A percentile compares a stretch with the other conserved stretches of the same genome.
These are phyloP conservation scores for Suhomyces terraborum DNA, from an alignment of 1,139 yeast genomes.

Conservation along the genomic window DNA sequence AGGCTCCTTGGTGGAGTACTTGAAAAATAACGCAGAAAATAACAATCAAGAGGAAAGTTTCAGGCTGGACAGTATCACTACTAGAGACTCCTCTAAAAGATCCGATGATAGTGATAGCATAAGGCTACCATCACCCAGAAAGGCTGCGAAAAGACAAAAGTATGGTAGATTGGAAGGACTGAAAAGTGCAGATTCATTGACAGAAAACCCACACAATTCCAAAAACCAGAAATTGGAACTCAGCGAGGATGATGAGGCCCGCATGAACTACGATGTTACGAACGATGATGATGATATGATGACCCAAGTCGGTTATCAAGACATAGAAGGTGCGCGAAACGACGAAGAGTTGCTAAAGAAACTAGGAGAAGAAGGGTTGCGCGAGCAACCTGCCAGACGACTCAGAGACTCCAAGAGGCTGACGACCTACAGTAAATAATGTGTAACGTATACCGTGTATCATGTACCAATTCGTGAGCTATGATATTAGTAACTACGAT, in stretches of 20 bases:
- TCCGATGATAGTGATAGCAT: constrained; percentile 13
- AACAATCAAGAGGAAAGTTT: neutral
- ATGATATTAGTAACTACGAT: too few relatives aligned
- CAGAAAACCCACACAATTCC: constrained; percentile 6
- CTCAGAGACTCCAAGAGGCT: constrained; percentile 7
- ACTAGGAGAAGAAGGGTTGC: constrained; percentile 21
- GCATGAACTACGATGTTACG: constrained; percentile 21
- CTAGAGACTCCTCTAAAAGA: constrained; percentile 4
- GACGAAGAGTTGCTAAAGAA: constrained; percentile 31
- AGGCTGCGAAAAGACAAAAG: constrained; percentile 29
- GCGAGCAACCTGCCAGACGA: constrained; percentile 13
- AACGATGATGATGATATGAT: constrained; percentile 27
- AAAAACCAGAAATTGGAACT: constrained; percentile 11
- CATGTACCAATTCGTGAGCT: neutral
- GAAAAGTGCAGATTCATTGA: constrained; percentile 9
- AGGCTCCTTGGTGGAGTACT: constrained; percentile 37
- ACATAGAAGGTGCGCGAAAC: constrained; percentile 30
- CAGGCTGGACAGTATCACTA: neutral
- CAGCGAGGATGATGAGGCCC: constrained; percentile 14
- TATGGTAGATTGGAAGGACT: constrained; percentile 39
- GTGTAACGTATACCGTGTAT: neutral
- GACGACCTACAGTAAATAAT: constrained; percentile 9
- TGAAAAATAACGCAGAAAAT: constrained; percentile 18
- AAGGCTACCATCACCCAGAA: constrained; percentile 45
- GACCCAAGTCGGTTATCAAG: constrained; percentile 37